These are phyloP conservation scores for Pyrrhoderma lamaoense DNA, from an alignment of 1,284 basidiomycete species.

Conservation along the genomic window DNA sequence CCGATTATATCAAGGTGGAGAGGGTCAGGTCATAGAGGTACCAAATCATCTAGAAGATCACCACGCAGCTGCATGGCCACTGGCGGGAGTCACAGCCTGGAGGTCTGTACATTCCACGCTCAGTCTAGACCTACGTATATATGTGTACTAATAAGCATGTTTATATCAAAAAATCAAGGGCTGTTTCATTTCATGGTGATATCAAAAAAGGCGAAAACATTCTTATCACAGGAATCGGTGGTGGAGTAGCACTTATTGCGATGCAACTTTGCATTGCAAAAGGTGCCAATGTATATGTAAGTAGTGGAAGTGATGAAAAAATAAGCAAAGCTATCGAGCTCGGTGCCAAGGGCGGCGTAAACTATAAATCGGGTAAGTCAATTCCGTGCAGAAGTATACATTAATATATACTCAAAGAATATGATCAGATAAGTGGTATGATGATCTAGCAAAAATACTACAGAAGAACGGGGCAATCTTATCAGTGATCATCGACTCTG, in stretches of 20 bases:
- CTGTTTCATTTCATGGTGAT: conserved; percentile 60
- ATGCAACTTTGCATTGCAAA: conserved; percentile 72
- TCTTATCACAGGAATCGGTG: conserved; percentile 75
- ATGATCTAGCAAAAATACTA: conserved; percentile 45
- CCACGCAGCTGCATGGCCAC: conserved; percentile 69
- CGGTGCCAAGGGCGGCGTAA: conserved; percentile 74
- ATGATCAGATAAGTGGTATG: conserved; percentile 56
- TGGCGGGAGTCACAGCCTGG: conserved; percentile 78
- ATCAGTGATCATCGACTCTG: conserved; percentile 76
- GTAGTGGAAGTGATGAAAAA: conserved; percentile 66
- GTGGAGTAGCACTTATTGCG: conserved; percentile 75
- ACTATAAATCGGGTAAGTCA: conserved; percentile 60
- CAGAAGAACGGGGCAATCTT: conserved; percentile 37
- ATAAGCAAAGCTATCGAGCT: conserved; percentile 58
- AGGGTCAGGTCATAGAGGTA: conserved; percentile 58
- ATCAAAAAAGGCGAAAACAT: conserved; percentile 63
- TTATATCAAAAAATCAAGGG: conserved; percentile 34
- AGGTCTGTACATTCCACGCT: conserved; percentile 51
- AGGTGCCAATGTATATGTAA: conserved; percentile 80
- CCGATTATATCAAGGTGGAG: conserved; percentile 70
- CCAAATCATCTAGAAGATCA: conserved; percentile 66
- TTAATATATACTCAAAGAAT: not conserved
- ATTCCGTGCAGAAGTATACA: not conserved
- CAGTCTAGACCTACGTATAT: not conserved
- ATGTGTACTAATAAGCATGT: not conserved